Evolutionary conservation across 2,329 filamentous ascomycete genomes (phyloP).

Genomic region (Microascus cirrosus): DNA sequence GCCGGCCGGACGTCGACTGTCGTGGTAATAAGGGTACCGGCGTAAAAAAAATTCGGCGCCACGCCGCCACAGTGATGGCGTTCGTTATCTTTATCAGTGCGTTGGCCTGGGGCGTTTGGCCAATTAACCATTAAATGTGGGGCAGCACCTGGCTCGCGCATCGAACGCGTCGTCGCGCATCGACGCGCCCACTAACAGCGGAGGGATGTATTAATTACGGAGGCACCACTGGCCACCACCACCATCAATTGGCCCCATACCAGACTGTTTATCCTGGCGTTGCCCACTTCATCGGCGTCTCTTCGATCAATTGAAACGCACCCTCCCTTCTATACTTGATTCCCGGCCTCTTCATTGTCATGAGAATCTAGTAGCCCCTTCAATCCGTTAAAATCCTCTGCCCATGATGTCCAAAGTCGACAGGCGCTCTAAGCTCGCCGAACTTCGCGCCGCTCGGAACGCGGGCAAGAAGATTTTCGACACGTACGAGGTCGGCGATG

Average conservation of each 20-base stretch:
- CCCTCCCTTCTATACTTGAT: not conserved
- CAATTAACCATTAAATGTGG: not conserved
- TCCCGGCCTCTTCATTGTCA: not conserved
- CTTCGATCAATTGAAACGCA: not conserved
- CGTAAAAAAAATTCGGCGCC: constrained; percentile 3
- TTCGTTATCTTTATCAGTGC: constrained; percentile 5
- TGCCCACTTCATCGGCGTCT: not conserved
- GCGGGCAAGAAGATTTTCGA: constrained; percentile 87
- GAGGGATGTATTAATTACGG: not conserved
- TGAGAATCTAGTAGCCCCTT: not conserved
- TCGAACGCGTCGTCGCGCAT: not conserved
- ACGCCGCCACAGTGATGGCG: constrained; percentile 7
- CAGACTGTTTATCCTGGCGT: not conserved
- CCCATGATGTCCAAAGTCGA: constrained; percentile 1
- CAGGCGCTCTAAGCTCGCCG: constrained; percentile 49
- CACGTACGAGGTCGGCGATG: constrained; percentile 76
- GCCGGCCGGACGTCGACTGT: not conserved
- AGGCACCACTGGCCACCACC: not conserved
- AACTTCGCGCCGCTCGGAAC: constrained; percentile 73
- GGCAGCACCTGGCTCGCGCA: not conserved
- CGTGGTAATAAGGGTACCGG: not conserved
- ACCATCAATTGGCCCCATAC: not conserved
- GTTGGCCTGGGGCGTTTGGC: not conserved
- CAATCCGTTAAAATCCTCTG: not conserved
- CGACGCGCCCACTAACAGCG: not conserved